A percentile compares a stretch with the other conserved stretches of the same genome.
Evolutionary conservation across 176 grass and related monocot genomes (phyloP).

Genomic region (Elaeis guineensis): DNA sequence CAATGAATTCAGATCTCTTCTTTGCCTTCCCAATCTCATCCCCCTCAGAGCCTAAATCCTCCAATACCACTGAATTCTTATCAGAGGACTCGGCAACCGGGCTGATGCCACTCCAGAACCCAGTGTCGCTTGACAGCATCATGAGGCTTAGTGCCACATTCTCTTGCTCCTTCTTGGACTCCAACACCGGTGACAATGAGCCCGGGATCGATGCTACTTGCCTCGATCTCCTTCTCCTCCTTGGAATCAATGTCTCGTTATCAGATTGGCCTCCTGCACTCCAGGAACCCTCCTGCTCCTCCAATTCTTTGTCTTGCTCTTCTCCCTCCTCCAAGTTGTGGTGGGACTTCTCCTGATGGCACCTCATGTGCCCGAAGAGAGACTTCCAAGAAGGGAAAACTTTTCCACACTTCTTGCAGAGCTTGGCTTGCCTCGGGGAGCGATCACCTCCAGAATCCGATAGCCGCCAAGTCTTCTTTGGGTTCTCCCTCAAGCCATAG

Average conservation of each 20-base stretch:
- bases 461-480: not conserved
- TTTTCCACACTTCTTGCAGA: too few species aligned
- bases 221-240: slow-evolving; percentile 11
- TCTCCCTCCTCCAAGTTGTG: too few species aligned
- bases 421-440: too few species aligned
- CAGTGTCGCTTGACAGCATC: slow-evolving; percentile 1
- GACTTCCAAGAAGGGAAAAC: too few species aligned
- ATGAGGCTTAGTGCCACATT: slow-evolving; percentile 1
- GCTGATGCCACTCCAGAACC: not conserved
- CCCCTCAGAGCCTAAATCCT: too few species aligned
- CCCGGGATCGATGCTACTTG: slow-evolving; percentile 2
- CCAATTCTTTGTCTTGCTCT: not conserved
- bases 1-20: not conserved
- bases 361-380: too few species aligned
- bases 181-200: not conserved
- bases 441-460: not conserved
- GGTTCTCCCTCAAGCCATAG: slow-evolving; percentile 3
- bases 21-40: not conserved
- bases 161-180: slow-evolving; percentile 10
- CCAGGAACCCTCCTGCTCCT: not conserved
- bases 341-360: too few species aligned
- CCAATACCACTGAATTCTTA: not conserved
- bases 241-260: not conserved
- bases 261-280: not conserved
- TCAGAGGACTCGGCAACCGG: not conserved